Conservation (phyloP, 1,284 basidiomycete species). For the Ceratorhiza oryzae-sativae region DNA sequence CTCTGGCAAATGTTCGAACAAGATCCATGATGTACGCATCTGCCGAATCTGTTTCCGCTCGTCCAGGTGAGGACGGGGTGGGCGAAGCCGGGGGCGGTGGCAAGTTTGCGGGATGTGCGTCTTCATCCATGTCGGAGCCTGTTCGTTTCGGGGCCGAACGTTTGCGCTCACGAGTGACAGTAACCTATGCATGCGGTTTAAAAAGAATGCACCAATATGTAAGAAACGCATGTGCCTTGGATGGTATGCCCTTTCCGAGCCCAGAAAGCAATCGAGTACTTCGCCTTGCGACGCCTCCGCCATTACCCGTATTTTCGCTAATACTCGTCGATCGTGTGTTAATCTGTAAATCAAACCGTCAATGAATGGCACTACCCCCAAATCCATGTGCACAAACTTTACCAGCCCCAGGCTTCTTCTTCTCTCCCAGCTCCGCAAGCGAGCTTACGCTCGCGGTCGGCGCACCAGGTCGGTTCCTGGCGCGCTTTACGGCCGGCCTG, state of each 20-base stretch:
- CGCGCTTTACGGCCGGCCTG: conserved; percentile 26
- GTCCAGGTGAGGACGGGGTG: conserved; percentile 23
- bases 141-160: conserved; percentile 42
- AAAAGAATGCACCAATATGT: not conserved
- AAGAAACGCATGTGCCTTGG: conserved; percentile 25
- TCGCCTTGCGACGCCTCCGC: conserved; percentile 25
- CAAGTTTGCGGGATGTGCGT: conserved; percentile 27
- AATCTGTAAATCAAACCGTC: conserved; percentile 5
- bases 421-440: conserved; percentile 21
- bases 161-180: conserved; percentile 31
- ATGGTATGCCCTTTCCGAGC: conserved; percentile 33
- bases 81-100: conserved; percentile 33
- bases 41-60: conserved; percentile 61
- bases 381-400: not conserved
- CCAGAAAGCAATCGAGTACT: conserved; percentile 32
- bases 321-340: conserved; percentile 21
- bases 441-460: conserved; percentile 7
- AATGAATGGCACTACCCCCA: not conserved
- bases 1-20: conserved; percentile 79
- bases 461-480: conserved; percentile 12
- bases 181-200: conserved; percentile 3
- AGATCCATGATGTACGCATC: conserved; percentile 85
- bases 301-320: conserved; percentile 22
- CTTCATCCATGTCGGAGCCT: conserved; percentile 42
- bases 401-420: conserved; percentile 23